phyloP scores from a whole-genome alignment of 345 rosid genomes.

The Salix caprea region DNA sequence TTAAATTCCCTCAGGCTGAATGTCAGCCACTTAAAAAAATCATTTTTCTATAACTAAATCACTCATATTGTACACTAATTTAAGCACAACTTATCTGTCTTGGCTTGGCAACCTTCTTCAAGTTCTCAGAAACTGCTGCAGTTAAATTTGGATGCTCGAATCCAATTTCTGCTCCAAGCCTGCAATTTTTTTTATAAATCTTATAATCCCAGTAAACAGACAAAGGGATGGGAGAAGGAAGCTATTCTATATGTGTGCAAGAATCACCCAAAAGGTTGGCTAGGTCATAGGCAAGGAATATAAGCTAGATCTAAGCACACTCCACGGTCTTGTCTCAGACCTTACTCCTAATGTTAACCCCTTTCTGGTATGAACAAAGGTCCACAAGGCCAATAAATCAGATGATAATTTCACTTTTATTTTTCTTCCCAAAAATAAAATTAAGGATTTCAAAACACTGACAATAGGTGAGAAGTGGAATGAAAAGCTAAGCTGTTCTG shows the following conservation, averaged over 20 bases:
- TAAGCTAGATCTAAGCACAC: neutral
- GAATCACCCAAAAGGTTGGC: neutral
- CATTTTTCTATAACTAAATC: constrained; percentile 14
- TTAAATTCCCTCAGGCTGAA: constrained; percentile 7
- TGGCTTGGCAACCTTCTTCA: constrained; percentile 60
- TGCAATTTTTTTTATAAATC: constrained; percentile 23
- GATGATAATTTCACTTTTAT: neutral
- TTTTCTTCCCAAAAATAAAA: neutral
- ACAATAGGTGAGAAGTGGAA: neutral
- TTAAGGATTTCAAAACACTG: neutral
- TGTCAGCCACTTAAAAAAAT: neutral
- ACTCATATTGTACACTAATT: constrained; percentile 39
- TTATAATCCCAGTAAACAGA: neutral
- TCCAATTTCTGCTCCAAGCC: constrained; percentile 71
- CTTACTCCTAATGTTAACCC: neutral
- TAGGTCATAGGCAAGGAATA: neutral
- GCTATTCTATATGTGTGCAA: neutral
- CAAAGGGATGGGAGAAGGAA: neutral
- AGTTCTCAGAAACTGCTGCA: constrained; percentile 62
- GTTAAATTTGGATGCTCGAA: constrained; percentile 87
- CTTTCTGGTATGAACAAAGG: neutral
- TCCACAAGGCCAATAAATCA: neutral
- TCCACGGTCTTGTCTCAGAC: neutral
- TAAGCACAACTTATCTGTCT: constrained; percentile 59
- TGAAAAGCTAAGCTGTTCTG: neutral